Evolutionary conservation across 208 protist genomes (phyloP).

Genomic region (Crithidia bombi): DNA sequence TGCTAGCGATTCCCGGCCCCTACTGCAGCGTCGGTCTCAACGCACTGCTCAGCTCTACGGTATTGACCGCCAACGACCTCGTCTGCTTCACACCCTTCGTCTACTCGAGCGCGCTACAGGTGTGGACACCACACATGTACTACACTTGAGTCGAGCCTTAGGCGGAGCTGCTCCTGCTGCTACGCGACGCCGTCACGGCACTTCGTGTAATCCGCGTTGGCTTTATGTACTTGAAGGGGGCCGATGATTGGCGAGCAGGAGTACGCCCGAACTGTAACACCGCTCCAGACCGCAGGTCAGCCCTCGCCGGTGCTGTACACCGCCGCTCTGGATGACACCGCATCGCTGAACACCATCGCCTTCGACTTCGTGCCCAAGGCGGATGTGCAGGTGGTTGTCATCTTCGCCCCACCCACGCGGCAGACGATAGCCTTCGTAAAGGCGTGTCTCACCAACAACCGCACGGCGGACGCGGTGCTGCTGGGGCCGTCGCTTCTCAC

Average conservation of each 20-base stretch:
- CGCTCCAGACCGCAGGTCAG: slow-evolving; percentile 6
- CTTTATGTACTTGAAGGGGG: slow-evolving; percentile 63
- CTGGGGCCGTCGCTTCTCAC: slow-evolving; percentile 30
- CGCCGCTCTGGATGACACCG: slow-evolving; percentile 6
- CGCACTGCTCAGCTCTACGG: neutral
- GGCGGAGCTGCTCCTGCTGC: slow-evolving; percentile 38
- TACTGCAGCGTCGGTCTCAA: slow-evolving; percentile 4
- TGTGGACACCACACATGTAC: slow-evolving; percentile 44
- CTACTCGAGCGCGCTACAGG: slow-evolving; percentile 29
- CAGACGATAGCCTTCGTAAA: slow-evolving; percentile 44
- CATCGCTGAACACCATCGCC: slow-evolving; percentile 14
- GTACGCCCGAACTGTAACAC: slow-evolving; percentile 16
- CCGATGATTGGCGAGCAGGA: slow-evolving; percentile 40
- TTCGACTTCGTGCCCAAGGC: slow-evolving; percentile 51
- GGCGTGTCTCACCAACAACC: slow-evolving; percentile 28
- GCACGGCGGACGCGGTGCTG: slow-evolving; percentile 37
- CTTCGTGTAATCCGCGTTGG: slow-evolving; percentile 39
- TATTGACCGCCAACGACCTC: slow-evolving; percentile 11
- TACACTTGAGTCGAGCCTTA: slow-evolving; percentile 48
- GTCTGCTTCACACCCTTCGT: slow-evolving; percentile 38
- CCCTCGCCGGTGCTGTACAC: slow-evolving; percentile 30
- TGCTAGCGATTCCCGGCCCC: slow-evolving; percentile 24
- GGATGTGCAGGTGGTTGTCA: slow-evolving; percentile 49
- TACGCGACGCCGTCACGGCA: slow-evolving; percentile 32
- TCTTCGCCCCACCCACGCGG: slow-evolving; percentile 27